phyloP scores from a whole-genome alignment of 148 eudicot genomes.

The Nepenthes gracilis region DNA sequence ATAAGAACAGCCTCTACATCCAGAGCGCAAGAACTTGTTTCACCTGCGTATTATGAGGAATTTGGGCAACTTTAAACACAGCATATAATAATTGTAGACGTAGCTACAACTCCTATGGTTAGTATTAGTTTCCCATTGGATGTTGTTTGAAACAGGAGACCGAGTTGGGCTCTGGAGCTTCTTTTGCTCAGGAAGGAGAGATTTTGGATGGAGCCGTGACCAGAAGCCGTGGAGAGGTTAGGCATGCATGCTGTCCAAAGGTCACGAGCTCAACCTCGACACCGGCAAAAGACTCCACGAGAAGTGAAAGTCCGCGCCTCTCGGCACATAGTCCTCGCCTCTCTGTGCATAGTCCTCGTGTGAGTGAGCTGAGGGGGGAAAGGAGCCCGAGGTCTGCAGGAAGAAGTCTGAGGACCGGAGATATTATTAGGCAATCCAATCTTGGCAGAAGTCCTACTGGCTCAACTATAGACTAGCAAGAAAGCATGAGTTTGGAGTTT shows the following conservation, averaged over 20 bases:
- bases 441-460: slow-evolving; percentile 23
- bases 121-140: not conserved
- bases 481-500: slow-evolving; percentile 17
- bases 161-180: slow-evolving; percentile 38
- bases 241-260: slow-evolving; percentile 54
- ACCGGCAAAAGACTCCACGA: slow-evolving; percentile 33
- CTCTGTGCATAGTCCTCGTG: slow-evolving; percentile 29
- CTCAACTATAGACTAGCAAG: slow-evolving; percentile 9
- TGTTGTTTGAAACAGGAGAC: slow-evolving; percentile 39
- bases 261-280: slow-evolving; percentile 63
- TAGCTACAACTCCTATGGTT: too few species aligned
- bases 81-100: too few species aligned
- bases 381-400: slow-evolving; percentile 10
- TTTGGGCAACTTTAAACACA: too few species aligned
- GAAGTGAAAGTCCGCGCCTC: slow-evolving; percentile 36
- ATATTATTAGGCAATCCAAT: slow-evolving; percentile 19
- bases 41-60: too few species aligned
- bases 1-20: too few species aligned
- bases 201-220: slow-evolving; percentile 64
- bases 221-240: slow-evolving; percentile 82
- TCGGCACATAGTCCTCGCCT: slow-evolving; percentile 28
- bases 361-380: slow-evolving; percentile 23
- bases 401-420: slow-evolving; percentile 32
- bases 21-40: too few species aligned
- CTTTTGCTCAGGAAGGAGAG: slow-evolving; percentile 48